These are phyloP conservation scores for Fraxinus nigra DNA, from an alignment of 305 asterid genomes.

Conservation along the genomic window DNA sequence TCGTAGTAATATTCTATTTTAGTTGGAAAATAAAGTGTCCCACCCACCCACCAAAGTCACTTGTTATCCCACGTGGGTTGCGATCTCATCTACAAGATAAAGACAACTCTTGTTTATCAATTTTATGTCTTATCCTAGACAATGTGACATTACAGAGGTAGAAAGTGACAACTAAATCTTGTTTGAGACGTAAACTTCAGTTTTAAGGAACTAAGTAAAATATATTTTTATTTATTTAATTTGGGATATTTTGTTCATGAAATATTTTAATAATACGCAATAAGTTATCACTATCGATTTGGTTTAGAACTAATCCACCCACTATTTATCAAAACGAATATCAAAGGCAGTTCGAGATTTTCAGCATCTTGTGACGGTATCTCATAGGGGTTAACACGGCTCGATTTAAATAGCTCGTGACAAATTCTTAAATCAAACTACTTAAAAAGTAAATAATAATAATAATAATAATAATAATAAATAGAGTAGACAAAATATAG, in stretches of 20 bases:
- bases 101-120: neutral
- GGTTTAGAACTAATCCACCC: neutral
- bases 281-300: neutral
- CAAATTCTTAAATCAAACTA: neutral
- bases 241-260: neutral
- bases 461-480: too few relatives aligned
- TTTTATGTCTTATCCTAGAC: neutral
- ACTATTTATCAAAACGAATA: neutral
- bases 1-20: neutral
- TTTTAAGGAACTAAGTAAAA: neutral
- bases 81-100: neutral
- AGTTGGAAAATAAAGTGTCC: neutral
- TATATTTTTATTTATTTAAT: neutral
- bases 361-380: neutral
- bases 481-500: too few relatives aligned
- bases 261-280: neutral
- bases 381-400: neutral
- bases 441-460: too few relatives aligned
- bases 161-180: neutral
- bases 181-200: neutral
- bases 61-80: neutral
- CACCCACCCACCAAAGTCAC: neutral
- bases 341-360: neutral
- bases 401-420: neutral
- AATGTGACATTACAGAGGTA: neutral